Base-by-base conservation (phyloP, 768 basidiomycete species). In the Mycena alexandri region DNA sequence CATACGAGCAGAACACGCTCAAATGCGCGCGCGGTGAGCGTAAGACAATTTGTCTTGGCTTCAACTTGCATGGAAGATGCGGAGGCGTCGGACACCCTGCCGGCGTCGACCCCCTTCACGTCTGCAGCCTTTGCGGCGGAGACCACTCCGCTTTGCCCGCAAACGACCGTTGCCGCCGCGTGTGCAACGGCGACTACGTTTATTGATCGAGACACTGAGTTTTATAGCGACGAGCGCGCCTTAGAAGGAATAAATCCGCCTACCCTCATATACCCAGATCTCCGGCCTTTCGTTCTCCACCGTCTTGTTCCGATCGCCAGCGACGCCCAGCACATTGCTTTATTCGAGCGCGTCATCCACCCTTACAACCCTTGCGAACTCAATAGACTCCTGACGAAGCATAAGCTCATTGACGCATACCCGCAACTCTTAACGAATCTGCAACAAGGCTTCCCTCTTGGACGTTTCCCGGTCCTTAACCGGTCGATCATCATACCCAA, bases 81-180 rank as follows among this genome's bases (percentile, higher is more conserved):
- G 52, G 38, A 21, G 34, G n/a, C 4, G 10, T 19, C 14, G 19
- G 11, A 10, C 52, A 53, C 36, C 4, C 17, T 6, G 29, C 3
- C 29, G 29, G 29, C 29, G 29, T 29, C 43, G 59, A 69, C 46
- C 51, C 70, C 1, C 5, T 70, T 29, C 78, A 80, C 50, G 38
- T 73, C 53, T 80, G 78, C 68, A 75, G 75, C 50, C 75, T 77
- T 67, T 80, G 78, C 54, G 75, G 75, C n/a, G 65, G 65, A 16
- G 38, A 47, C 36, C 78, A 80, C 62, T 44, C 71, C 33, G 76
- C 78, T 44, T 68, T 78, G 69, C 70, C 75, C 34, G 75, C 73
- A 69, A 53, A 50, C 47, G 33, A 46, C 16, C n/a, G 34, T 12
- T 60, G 58, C 17, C 3, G 12, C 43, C 61, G 43, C 77, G 78